A percentile compares a stretch with the other conserved stretches of the same genome.
These are phyloP conservation scores for Rhodofomes roseus DNA, from an alignment of 1,284 basidiomycete genomes.

Conservation along the genomic window DNA sequence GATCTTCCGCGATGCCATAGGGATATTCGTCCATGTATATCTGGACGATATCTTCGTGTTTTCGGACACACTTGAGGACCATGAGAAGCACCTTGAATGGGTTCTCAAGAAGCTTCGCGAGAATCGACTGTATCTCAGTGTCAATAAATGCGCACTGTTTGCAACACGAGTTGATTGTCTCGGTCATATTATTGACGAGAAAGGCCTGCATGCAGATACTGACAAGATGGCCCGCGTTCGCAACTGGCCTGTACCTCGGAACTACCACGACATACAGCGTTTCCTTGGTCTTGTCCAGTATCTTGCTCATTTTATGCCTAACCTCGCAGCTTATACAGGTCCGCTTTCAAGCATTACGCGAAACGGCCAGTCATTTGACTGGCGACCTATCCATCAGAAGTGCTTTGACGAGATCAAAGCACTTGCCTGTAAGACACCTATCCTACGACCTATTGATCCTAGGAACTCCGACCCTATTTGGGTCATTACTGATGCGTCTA, in stretches of 20 bases:
- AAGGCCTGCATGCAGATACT: slow-evolving; percentile 24
- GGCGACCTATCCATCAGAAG: slow-evolving; percentile 28
- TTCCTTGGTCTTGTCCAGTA: slow-evolving; percentile 41
- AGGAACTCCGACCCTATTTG: slow-evolving; percentile 32
- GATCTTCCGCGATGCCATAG: slow-evolving; percentile 27
- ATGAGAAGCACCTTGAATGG: slow-evolving; percentile 23
- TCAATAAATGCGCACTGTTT: slow-evolving; percentile 22
- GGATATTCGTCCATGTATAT: slow-evolving; percentile 28
- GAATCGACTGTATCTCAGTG: slow-evolving; percentile 20
- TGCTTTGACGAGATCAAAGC: slow-evolving; percentile 35
- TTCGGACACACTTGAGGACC: slow-evolving; percentile 23
- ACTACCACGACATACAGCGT: slow-evolving; percentile 34
- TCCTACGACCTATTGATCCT: slow-evolving; percentile 32
- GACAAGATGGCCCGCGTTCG: slow-evolving; percentile 23
- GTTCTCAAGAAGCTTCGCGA: slow-evolving; percentile 21
- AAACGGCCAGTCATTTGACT: slow-evolving; percentile 16
- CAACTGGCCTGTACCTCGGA: slow-evolving; percentile 24
- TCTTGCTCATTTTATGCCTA: slow-evolving; percentile 30
- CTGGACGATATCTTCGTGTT: slow-evolving; percentile 35
- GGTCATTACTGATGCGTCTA: slow-evolving; percentile 39
- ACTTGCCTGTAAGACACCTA: slow-evolving; percentile 25
- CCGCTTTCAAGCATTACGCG: slow-evolving; percentile 13
- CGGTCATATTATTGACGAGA: slow-evolving; percentile 27
- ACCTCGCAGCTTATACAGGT: slow-evolving; percentile 29
- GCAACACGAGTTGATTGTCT: slow-evolving; percentile 22